Evolutionary conservation across 371 early-diverging fungal genomes (phyloP).

Genomic region (Nosema bombycis): DNA sequence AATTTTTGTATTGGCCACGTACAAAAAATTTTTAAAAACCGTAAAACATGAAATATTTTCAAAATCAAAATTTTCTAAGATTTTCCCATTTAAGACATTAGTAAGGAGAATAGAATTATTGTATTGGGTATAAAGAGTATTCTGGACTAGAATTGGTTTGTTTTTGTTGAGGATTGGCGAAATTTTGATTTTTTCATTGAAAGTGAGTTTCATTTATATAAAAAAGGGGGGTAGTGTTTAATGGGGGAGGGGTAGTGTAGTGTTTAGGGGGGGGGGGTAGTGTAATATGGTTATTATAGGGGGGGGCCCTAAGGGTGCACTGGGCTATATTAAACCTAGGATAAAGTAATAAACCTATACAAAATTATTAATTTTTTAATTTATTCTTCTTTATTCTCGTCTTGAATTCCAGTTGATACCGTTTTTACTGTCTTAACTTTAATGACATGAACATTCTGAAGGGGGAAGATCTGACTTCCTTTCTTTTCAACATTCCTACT

Average conservation of each 20-base stretch:
- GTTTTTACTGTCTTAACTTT: constrained; percentile 97
- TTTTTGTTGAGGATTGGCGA: background rate
- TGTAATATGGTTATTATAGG: no score
- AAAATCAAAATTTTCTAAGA: background rate
- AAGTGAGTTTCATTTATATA: no score
- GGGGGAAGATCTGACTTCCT: constrained; percentile 89
- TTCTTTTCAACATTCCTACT: constrained; percentile 93
- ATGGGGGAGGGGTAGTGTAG: no score
- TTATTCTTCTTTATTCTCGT: constrained; percentile 15
- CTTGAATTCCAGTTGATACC: constrained; percentile 12
- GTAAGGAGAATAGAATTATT: constrained; percentile 2
- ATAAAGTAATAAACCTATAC: background rate
- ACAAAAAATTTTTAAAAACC: background rate
- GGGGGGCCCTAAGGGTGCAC: no score
- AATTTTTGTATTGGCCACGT: background rate
- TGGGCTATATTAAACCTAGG: no score
- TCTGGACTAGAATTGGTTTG: background rate
- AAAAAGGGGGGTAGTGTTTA: background rate
- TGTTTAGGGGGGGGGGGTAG: no score
- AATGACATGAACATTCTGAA: constrained; percentile 90
- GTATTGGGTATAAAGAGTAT: background rate
- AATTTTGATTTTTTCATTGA: constrained; percentile 5
- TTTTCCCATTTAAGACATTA: background rate
- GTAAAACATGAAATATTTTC: background rate
- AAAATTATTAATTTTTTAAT: background rate